These are phyloP conservation scores for Xenoacremonium recifei DNA, from an alignment of 2,329 filamentous ascomycete species.

Conservation along the genomic window DNA sequence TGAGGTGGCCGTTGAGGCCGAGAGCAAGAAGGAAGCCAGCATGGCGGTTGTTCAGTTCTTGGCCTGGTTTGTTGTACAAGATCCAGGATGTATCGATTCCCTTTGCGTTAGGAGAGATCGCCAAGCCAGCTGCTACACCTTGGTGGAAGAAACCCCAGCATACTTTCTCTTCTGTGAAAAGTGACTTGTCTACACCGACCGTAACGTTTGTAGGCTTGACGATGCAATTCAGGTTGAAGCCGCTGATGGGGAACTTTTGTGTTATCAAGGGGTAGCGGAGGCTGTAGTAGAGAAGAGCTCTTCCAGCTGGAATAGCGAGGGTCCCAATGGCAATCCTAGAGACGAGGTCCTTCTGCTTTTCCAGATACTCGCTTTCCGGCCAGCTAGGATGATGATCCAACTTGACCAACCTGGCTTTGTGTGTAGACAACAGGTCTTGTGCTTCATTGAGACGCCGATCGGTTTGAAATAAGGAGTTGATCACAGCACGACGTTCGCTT, in stretches of 20 bases:
- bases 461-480: slow-evolving; percentile 84
- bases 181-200: slow-evolving; percentile 83
- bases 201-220: slow-evolving; percentile 92
- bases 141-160: slow-evolving; percentile 99
- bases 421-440: slow-evolving; percentile 78
- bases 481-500: slow-evolving; percentile 78
- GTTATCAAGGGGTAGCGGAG: slow-evolving; percentile 86
- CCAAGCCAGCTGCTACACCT: slow-evolving; percentile 86
- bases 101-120: slow-evolving; percentile 84
- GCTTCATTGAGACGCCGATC: slow-evolving; percentile 89
- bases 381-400: slow-evolving; percentile 73
- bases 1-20: slow-evolving; percentile 92
- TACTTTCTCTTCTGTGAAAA: slow-evolving; percentile 93
- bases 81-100: slow-evolving; percentile 99
- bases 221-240: slow-evolving; percentile 87
- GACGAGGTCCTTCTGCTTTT: slow-evolving; percentile 88
- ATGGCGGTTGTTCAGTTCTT: slow-evolving; percentile 91
- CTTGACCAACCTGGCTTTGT: slow-evolving; percentile 74
- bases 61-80: slow-evolving; percentile 87
- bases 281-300: slow-evolving; percentile 84
- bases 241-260: slow-evolving; percentile 84
- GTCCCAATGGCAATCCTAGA: slow-evolving; percentile 84
- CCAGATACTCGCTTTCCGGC: slow-evolving; percentile 83
- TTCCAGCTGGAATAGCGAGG: slow-evolving; percentile 82
- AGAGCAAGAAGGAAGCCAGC: slow-evolving; percentile 90